Base-by-base conservation (phyloP, 2,329 filamentous ascomycete species). In the Colletotrichum tropicicola region DNA sequence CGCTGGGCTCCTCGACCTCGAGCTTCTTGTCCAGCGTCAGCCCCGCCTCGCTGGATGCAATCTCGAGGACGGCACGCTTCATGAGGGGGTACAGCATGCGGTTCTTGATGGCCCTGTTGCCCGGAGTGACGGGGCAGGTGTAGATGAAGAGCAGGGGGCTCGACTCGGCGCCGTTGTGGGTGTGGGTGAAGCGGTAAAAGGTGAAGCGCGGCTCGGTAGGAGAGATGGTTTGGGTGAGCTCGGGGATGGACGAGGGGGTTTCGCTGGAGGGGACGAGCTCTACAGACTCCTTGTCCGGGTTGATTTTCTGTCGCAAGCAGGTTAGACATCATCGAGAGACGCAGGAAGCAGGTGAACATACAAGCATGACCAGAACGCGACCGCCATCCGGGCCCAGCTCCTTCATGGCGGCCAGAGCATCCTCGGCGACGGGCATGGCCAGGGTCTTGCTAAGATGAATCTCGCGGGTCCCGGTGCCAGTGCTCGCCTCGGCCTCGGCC, bases 41-140 rank as follows among this genome's bases (percentile, higher is more conserved):
- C 0, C 89, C 89, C 1, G 87, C 90, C 69, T 92, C 87, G 35
- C 78, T 79, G 71, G 89, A 87, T 17, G 92, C 92, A 32, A 90
- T 76, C n/a, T 82, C 78, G 28, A 94, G 81, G 3, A 92, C 91
- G 23, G 87, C 86, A 10, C 87, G 82, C 78, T 89, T 90, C 81
- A 89, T 90, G 25, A 90, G 80, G 32, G 92, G 92, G 75, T 96
- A 96, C 73, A 96, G 78, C 93, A 97, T 97, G 68, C 92, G 85
- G 78, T 92, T 91, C 80, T 93, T 94, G 80, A 96, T 92, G 55
- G 86, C 82, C 78, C 89, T 92, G 55, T 85, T 88, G 27, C 82
- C 86, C 0, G 86, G 79, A 5, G 90, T 84, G 7, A 85, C 81
- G 1, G 93, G 93, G 75, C 92, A 94, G 6, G 92, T 95, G 79